These are phyloP conservation scores for Dipteronia dyeriana DNA, from an alignment of 345 rosid species.

Conservation along the genomic window DNA sequence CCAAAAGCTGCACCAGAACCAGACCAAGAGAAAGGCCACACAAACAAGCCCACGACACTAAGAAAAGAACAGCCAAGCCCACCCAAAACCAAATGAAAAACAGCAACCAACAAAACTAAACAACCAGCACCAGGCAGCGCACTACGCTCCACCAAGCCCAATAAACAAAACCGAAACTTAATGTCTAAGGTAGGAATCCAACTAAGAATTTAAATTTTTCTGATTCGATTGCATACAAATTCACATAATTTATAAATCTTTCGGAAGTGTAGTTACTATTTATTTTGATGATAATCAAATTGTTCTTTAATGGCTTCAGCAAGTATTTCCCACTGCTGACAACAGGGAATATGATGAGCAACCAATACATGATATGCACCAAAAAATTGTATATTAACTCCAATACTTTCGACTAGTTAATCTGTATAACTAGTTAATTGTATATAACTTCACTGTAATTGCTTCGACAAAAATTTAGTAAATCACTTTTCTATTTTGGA, in stretches of 20 bases:
- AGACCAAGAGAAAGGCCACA: too few species aligned
- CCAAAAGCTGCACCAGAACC: too few species aligned
- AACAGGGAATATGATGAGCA: not conserved
- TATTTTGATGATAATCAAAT: not conserved
- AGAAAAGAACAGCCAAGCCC: too few species aligned
- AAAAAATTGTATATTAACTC: slow-evolving; percentile 2
- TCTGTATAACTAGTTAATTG: too few species aligned
- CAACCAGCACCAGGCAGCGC: too few species aligned
- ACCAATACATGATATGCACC: not conserved
- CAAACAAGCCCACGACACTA: too few species aligned
- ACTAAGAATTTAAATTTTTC: not conserved
- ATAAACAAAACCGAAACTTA: not conserved
- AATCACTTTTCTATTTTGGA: not conserved
- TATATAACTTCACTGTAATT: not conserved
- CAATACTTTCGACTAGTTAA: not conserved
- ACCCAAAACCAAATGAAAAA: too few species aligned
- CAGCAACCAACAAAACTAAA: too few species aligned
- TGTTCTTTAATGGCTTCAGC: not conserved
- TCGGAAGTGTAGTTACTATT: not conserved
- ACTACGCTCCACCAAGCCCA: too few species aligned
- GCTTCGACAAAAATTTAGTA: not conserved
- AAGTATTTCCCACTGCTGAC: not conserved
- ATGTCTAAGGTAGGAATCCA: not conserved
- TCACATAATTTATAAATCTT: not conserved
- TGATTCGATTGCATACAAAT: not conserved